Evolutionary conservation across 2,329 filamentous ascomycete species (phyloP), one percentile per base, ranked within the genome.

Genomic region (Rhinocladiella mackenziei): DNA sequence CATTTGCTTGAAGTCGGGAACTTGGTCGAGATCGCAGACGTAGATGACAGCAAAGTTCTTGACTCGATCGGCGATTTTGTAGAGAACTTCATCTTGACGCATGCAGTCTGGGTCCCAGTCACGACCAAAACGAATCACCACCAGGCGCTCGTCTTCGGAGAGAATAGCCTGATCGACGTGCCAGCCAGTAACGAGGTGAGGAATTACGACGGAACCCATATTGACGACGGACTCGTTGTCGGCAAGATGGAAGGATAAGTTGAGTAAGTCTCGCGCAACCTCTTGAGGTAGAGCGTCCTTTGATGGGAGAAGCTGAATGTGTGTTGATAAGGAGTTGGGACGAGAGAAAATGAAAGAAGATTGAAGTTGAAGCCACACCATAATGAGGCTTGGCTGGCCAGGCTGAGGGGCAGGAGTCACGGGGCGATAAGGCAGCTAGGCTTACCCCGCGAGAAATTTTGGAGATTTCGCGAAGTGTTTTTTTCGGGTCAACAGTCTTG

Each of bases 151-250:
- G 63, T 95, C 88, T 70, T 97, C 89, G 31, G 76, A 78, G 62
- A 87, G 81, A 62, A 96, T 96, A 53, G 89, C 89, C 70, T 97
- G 89, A 74, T 97, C 92, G 62, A 98, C 92, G 67, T 98, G 92
- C 92, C 91, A 98, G 66, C 87, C 92, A 30, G 86, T 89, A 58
- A 80, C 79, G 34, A 98, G 78, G 67, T 97, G 91, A 33, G 91
- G 91, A 40, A 98, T 81, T 17, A 55, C 53, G 18, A 55, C 53
- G 28, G 53, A 55, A 38, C 53, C 53, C 53, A 57, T 57, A 23
- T 6, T 52, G 20, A 18, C 18, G 33, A 10, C 2, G 20, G 25
- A 20, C 36, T 19, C 5, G 15, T n/a, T n/a, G n/a, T n/a, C n/a
- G n/a, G n/a, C n/a, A n/a, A n/a, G n/a, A n/a, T n/a, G n/a, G n/a